Base-by-base conservation (phyloP, 1,284 basidiomycete genomes). In the Leccinum solheimii region DNA sequence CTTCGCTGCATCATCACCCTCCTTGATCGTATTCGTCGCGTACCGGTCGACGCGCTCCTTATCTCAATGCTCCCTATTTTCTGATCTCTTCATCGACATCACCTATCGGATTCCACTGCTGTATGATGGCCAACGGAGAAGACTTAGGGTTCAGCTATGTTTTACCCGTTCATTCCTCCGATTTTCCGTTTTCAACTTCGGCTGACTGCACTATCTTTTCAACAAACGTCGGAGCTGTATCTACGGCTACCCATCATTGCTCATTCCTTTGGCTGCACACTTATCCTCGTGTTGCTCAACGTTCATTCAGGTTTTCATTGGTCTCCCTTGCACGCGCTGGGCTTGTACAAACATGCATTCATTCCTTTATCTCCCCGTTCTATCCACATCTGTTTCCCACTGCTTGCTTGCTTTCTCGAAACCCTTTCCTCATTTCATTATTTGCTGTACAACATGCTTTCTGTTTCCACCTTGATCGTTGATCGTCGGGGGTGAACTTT, bases 361-460 rank as follows among this genome's bases (percentile, higher is more conserved):
- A 5, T 43, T 34, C 16, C 27, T 16, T 23, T 53, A 32, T 54
- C 19, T 21, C 49, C 26, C 26, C 26, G 27, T 60, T 6, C 9
- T 30, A 30, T 30, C 30, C 32, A 19, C 36, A 10, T 43, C 60
- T 30, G 9, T 57, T 69, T 48, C 3, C 45, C 56, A 57, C 26
- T 48, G 5, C 6, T n/a, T 13, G 2, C 48, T 52, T 16, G 3
- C n/a, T 27, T 50, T 32, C 11, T 45, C 7, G 27, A 38, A 51
- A 60, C 14, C 6, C 43, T 6, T 27, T 40, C n/a, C 52, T 56
- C 36, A 0, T 60, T 67, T 57, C 16, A 16, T 62, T 32, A n/a
- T 56, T 56, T 23, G 16, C 55, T 74, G 70, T 68, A 74, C 52
- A 60, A 60, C 50, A 62, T 11, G 7, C 36, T 19, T 49, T 14